These are phyloP conservation scores for Corymbia citriodora DNA, from an alignment of 441 rosid genomes.

Conservation along the genomic window DNA sequence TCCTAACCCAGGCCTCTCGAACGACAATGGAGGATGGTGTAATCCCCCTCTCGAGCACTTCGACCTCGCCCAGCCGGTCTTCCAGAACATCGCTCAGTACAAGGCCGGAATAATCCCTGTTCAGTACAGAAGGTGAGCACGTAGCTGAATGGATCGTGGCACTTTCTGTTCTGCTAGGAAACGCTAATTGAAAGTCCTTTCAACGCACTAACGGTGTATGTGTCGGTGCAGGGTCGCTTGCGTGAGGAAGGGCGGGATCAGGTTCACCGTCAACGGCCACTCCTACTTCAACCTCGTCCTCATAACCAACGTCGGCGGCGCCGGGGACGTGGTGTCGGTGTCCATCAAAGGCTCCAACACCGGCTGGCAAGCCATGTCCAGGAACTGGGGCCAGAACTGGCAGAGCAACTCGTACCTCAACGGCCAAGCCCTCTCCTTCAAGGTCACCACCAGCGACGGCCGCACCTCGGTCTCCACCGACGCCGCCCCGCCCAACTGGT, in stretches of 20 bases:
- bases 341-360: slow-evolving; percentile 31
- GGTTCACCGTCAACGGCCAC: slow-evolving; percentile 41
- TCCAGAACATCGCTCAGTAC: slow-evolving; percentile 39
- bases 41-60: slow-evolving; percentile 39
- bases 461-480: slow-evolving; percentile 18
- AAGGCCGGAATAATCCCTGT: slow-evolving; percentile 49
- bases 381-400: slow-evolving; percentile 66
- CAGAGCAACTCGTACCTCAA: slow-evolving; percentile 37
- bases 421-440: slow-evolving; percentile 47
- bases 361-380: slow-evolving; percentile 35
- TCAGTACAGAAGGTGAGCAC: slow-evolving; percentile 28
- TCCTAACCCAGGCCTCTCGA: slow-evolving; percentile 35
- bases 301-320: slow-evolving; percentile 44
- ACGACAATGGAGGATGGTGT: slow-evolving; percentile 43
- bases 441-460: slow-evolving; percentile 37
- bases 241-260: slow-evolving; percentile 31
- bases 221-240: slow-evolving; percentile 28
- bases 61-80: slow-evolving; percentile 43
- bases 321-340: slow-evolving; percentile 40
- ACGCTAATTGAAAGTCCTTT: background rate
- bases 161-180: background rate
- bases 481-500: slow-evolving; percentile 44
- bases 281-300: slow-evolving; percentile 47
- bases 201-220: background rate
- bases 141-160: background rate